Evolutionary conservation across 1,284 basidiomycete genomes (phyloP), one percentile per base, ranked within the genome.

Genomic region (Cerrena zonata): DNA sequence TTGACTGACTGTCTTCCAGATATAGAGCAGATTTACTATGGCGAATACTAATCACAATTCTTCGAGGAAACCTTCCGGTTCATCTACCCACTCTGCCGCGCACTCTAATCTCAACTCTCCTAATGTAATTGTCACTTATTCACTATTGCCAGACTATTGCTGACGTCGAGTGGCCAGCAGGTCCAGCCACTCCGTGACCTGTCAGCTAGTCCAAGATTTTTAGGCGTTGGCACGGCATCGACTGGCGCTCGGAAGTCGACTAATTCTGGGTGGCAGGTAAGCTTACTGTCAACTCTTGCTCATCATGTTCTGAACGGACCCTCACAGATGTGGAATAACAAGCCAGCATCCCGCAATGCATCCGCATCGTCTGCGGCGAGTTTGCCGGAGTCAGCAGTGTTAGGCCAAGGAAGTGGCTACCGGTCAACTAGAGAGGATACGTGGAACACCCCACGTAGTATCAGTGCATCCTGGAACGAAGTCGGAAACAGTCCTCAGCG

Each of bases 241-340:
- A 67, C 71, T 2, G 72, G 67, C 39, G 66, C 71, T 11, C 68
- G 81, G 53, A 81, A 82, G 61, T 65, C 69, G 24, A 69, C 83
- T 52, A 80, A 77, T 63, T 70, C 80, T 49, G 79, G 82, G 43
- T 89, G 86, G 86, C 82, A 85, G 77, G 86, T 83, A 53, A n/a
- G n/a, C n/a, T n/a, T n/a, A n/a, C n/a, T n/a, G n/a, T n/a, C 52
- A 80, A 71, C 22, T 44, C 38, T 10, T 22, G n/a, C n/a, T n/a
- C n/a, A n/a, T n/a, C n/a, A n/a, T n/a, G n/a, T n/a, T n/a, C n/a
- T n/a, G n/a, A n/a, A n/a, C n/a, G n/a, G n/a, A n/a, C n/a, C n/a
- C n/a, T 18, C 45, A 41, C 61, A 87, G 84, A 78, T 82, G 49
- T 87, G 84, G 84, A 73, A 72, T 43, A 72, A 75, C 58, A 64